These are phyloP conservation scores for Trametes sanguinea DNA, from an alignment of 768 basidiomycete genomes.

Conservation along the genomic window DNA sequence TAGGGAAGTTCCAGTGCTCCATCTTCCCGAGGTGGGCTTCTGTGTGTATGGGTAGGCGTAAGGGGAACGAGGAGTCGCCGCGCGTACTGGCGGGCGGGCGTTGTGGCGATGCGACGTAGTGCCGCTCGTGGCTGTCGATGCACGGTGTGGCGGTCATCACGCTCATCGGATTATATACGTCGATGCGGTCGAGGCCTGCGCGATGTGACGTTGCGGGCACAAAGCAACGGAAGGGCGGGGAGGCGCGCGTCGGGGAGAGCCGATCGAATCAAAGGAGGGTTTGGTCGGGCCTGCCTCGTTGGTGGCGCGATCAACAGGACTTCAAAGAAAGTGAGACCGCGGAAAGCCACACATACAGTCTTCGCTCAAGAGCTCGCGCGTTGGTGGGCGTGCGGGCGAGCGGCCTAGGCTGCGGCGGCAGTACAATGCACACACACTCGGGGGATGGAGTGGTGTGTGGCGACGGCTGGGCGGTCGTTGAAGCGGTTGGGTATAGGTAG, in stretches of 20 bases:
- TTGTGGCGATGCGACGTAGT: conserved; percentile 8
- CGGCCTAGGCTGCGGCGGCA: neutral
- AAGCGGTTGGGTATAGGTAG: too few relatives aligned
- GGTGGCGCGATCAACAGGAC: conserved; percentile 17
- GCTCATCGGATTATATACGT: conserved; percentile 6
- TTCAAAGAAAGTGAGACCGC: conserved; percentile 8
- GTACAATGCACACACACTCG: conserved; percentile 5
- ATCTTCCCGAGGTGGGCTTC: neutral
- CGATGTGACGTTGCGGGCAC: conserved; percentile 9
- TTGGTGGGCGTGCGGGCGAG: neutral
- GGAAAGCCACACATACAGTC: conserved; percentile 17
- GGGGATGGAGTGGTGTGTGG: too few relatives aligned
- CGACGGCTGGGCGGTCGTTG: too few relatives aligned
- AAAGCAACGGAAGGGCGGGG: conserved; percentile 5
- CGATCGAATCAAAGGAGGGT: conserved; percentile 15
- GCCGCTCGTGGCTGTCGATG: conserved; percentile 6
- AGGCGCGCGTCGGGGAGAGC: neutral
- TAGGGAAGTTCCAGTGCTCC: neutral
- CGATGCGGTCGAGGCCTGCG: conserved; percentile 1
- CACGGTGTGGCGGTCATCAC: conserved; percentile 13
- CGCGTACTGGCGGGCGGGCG: conserved; percentile 6
- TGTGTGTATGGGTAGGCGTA: conserved; percentile 8
- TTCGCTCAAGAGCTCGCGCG: conserved; percentile 11
- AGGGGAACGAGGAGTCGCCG: conserved; percentile 11
- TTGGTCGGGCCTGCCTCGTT: conserved; percentile 4